Percentiles rank a stretch among this genome's conserved stretches.
These are phyloP conservation scores for Boletus pseudo-olivaceus DNA, from an alignment of 768 basidiomycete species.

Conservation along the genomic window DNA sequence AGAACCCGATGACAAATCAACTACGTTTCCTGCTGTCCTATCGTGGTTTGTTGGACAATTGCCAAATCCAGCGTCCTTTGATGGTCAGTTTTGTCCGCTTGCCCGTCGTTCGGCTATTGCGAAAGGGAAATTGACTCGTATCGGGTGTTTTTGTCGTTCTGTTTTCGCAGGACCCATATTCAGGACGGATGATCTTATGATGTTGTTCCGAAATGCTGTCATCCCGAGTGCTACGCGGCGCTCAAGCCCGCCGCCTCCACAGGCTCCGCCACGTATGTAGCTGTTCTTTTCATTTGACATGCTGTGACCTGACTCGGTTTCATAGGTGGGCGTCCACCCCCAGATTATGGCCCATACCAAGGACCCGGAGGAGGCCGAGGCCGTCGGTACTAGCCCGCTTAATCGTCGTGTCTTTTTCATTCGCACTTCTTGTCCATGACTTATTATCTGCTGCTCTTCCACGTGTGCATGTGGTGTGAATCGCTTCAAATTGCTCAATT, in stretches of 20 bases:
- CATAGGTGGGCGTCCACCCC: slow-evolving; percentile 68
- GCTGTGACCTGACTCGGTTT: slow-evolving; percentile 5
- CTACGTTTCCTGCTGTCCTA: slow-evolving; percentile 53
- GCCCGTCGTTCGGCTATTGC: slow-evolving; percentile 7
- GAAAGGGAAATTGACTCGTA: slow-evolving; percentile 12
- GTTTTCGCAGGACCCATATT: slow-evolving; percentile 73
- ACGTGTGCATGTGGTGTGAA: slow-evolving; percentile 1
- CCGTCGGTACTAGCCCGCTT: slow-evolving; percentile 36
- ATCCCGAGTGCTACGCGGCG: slow-evolving; percentile 60
- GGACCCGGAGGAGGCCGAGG: slow-evolving; percentile 55
- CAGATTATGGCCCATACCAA: slow-evolving; percentile 84
- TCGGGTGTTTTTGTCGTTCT: slow-evolving; percentile 3
- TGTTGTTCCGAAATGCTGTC: slow-evolving; percentile 74
- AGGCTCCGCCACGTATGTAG: slow-evolving; percentile 42
- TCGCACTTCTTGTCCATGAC: slow-evolving; percentile 13
- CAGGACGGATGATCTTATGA: slow-evolving; percentile 86
- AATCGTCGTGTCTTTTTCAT: not conserved
- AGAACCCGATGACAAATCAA: slow-evolving; percentile 46
- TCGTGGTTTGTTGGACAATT: slow-evolving; percentile 84
- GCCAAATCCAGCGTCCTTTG: slow-evolving; percentile 70
- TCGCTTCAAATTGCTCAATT: not conserved
- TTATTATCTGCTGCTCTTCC: slow-evolving; percentile 10
- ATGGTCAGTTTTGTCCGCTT: slow-evolving; percentile 54
- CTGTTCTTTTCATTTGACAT: not conserved
- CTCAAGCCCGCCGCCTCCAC: slow-evolving; percentile 57